Percentiles rank a stretch among this genome's conserved stretches.
Evolutionary conservation across 75 land plant genomes (phyloP).

Genomic region (Sequoiadendron giganteum): DNA sequence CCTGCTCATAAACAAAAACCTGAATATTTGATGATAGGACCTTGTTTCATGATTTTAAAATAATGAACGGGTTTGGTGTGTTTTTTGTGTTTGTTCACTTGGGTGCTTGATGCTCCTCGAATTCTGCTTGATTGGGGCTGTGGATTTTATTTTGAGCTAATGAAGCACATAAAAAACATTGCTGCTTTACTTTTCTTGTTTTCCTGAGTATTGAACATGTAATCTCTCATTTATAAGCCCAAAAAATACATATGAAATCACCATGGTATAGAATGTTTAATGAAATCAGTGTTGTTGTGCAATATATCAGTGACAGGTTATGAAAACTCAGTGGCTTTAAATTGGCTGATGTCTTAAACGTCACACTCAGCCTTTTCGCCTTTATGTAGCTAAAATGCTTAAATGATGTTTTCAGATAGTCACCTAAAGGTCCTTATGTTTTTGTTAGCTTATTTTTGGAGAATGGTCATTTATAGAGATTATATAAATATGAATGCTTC

Average conservation of each 20-base stretch:
- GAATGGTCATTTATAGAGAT: background rate
- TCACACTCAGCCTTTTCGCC: background rate
- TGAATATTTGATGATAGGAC: background rate
- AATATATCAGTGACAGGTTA: background rate
- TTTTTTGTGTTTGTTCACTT: background rate
- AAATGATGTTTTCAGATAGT: background rate
- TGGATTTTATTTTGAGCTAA: background rate
- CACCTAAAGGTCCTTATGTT: background rate
- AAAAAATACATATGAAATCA: background rate
- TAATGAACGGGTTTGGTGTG: background rate
- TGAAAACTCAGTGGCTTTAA: background rate
- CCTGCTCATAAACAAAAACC: background rate
- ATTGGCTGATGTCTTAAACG: background rate
- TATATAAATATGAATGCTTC: background rate
- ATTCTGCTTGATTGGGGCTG: background rate
- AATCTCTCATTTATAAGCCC: background rate
- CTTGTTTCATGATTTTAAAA: background rate
- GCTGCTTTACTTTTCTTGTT: background rate
- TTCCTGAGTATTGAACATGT: background rate
- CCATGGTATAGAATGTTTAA: background rate
- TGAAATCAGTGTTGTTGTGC: background rate
- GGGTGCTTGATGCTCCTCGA: background rate
- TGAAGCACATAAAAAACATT: background rate
- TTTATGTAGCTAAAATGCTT: background rate
- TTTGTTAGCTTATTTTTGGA: background rate